Evolutionary conservation across 2,329 filamentous ascomycete genomes (phyloP).

Genomic region (Thyridium curvatum): DNA sequence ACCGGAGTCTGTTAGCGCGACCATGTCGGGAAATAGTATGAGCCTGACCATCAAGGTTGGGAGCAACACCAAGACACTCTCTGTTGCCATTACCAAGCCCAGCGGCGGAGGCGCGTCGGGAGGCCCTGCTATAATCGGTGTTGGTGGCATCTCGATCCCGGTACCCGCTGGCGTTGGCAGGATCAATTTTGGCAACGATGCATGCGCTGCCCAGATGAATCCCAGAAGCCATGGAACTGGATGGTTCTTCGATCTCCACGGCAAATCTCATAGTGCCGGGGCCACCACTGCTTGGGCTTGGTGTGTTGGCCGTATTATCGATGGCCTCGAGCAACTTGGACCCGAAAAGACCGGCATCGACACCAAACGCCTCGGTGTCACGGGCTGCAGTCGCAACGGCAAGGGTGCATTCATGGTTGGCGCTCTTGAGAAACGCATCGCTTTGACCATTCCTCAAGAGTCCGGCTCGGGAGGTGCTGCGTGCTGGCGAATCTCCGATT

Average conservation of each 20-base stretch:
- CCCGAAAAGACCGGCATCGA: conserved; percentile 35
- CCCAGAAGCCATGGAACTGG: conserved; percentile 42
- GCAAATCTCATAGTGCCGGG: conserved; percentile 42
- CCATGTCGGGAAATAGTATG: conserved; percentile 13
- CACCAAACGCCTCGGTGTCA: conserved; percentile 40
- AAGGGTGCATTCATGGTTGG: conserved; percentile 54
- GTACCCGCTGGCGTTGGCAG: conserved; percentile 43
- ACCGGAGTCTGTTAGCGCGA: conserved; percentile 34
- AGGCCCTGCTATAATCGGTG: conserved; percentile 47
- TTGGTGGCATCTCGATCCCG: conserved; percentile 45
- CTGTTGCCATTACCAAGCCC: conserved; percentile 29
- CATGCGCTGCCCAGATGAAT: conserved; percentile 41
- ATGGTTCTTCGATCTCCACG: conserved; percentile 51
- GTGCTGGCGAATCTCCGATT: conserved; percentile 48
- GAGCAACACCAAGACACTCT: conserved; percentile 31
- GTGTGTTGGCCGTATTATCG: conserved; percentile 51
- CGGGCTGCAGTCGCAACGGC: conserved; percentile 55
- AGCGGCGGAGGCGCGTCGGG: conserved; percentile 29
- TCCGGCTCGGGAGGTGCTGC: conserved; percentile 51
- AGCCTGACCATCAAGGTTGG: conserved; percentile 19
- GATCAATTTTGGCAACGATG: conserved; percentile 50
- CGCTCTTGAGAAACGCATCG: conserved; percentile 48
- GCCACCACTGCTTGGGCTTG: conserved; percentile 54
- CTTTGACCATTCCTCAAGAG: conserved; percentile 53
- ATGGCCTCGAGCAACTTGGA: conserved; percentile 44